Base-by-base conservation (phyloP, 2,329 filamentous ascomycete genomes). In the Microcyclospora tardicrescens region DNA sequence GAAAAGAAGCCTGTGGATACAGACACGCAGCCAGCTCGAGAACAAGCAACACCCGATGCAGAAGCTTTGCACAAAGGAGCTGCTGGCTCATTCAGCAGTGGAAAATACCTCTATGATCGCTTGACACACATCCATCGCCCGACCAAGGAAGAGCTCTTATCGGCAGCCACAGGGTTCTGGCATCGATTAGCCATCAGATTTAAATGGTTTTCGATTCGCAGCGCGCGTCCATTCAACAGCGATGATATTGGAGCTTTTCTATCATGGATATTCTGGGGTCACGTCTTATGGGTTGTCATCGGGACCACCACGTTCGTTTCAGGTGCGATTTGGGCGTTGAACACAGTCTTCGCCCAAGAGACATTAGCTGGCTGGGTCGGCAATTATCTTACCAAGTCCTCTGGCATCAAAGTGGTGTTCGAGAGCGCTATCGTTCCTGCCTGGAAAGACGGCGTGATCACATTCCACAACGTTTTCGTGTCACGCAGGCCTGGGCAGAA, bases 261-360 rank as follows among this genome's bases (percentile, higher is more conserved):
- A 38, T 96, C 91, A 2, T 96, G 89, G 89, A 81, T 98, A 45
- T 73, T 96, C 45, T 71, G 95, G 38, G 91, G 89, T 0, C 91
- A 98, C 61, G 69, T 98, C 8, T 74, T 94, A 10, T 98, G 91
- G 91, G 76, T 98, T 50, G 72, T 96, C n/a, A 72, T 96, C 24
- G 91, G 91, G 38, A 98, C 91, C 1, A 98, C 91, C 0, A 96
- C 91, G 0, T 98, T 98, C 61, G 86, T 96, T 61, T 95, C 89
- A 5, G 67, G 96, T 39, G 65, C 89, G 13, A 93, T 98, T 39
- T 75, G 94, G 48, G 76, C 84, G 8, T 84, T 96, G 54, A 98
- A 98, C 60, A 96, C 89, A 0, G 86, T 96, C 27, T 83, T 96
- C 63, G 91, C 91, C 2, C 91, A 98, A 69, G 91, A 98, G 75